Conservation (phyloP, 2,329 filamentous ascomycete genomes). For the Pseudogymnoascus sp. region DNA sequence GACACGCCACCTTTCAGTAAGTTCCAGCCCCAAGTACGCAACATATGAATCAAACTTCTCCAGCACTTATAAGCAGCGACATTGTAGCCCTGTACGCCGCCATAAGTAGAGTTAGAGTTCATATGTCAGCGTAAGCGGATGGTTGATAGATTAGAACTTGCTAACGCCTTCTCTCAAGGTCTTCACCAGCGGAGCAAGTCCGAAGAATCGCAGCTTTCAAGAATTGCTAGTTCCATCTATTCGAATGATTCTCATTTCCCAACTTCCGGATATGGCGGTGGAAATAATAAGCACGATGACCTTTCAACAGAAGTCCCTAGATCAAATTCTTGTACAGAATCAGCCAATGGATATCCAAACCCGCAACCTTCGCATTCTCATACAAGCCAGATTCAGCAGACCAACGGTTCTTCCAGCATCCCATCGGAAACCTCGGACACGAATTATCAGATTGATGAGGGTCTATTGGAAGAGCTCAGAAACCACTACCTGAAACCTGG, state of each 20-base stretch:
- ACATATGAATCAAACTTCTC: neutral
- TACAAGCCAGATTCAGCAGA: neutral
- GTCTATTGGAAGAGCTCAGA: neutral
- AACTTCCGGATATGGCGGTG: neutral
- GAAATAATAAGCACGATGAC: neutral
- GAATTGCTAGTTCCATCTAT: neutral
- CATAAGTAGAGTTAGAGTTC: neutral
- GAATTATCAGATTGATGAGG: neutral
- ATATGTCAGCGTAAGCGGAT: neutral
- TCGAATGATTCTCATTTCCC: neutral
- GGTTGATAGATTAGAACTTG: neutral
- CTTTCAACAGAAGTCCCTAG: neutral
- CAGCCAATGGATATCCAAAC: neutral
- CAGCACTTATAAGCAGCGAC: neutral
- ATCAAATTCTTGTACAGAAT: neutral
- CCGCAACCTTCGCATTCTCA: neutral
- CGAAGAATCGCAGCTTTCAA: neutral
- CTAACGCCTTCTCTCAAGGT: neutral
- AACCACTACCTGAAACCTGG: neutral
- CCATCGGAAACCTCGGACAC: neutral
- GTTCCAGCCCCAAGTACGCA: neutral
- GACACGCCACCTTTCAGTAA: neutral
- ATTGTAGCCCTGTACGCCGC: too few relatives aligned
- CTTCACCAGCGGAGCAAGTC: neutral
- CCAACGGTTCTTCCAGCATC: neutral